A percentile compares a stretch with the other conserved stretches of the same genome.
Conservation (phyloP, 192 early-diverging fungal genomes). For the Coemansia javaensis region DNA sequence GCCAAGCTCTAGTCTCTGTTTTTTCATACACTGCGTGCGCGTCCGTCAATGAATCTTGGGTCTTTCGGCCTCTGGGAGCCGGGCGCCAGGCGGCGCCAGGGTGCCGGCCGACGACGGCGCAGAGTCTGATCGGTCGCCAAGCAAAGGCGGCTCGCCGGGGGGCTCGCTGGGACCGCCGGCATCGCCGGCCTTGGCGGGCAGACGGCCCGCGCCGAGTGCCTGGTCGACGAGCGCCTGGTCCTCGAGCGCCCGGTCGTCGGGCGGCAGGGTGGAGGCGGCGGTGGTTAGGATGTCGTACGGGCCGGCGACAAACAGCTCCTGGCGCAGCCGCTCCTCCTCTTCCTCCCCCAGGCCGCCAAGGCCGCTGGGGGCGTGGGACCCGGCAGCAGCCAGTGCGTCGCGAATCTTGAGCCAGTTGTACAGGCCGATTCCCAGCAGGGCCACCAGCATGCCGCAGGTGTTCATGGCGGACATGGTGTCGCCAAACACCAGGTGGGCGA, state of each 20-base stretch:
- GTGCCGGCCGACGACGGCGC: too few relatives aligned
- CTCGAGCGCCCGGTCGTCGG: too few relatives aligned
- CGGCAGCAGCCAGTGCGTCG: conserved; percentile 11
- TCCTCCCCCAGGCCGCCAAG: neutral
- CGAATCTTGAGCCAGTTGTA: conserved; percentile 69
- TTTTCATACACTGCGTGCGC: neutral
- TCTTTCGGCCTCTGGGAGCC: too few relatives aligned
- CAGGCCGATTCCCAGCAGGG: conserved; percentile 75
- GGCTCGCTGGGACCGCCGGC: too few relatives aligned
- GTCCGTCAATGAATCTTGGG: too few relatives aligned
- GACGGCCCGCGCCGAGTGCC: too few relatives aligned
- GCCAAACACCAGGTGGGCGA: conserved; percentile 72
- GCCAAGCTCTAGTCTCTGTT: conserved; percentile 18
- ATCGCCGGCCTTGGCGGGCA: too few relatives aligned
- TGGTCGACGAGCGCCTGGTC: too few relatives aligned
- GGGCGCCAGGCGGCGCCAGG: too few relatives aligned
- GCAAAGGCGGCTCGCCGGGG: too few relatives aligned
- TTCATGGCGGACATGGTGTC: conserved; percentile 76
- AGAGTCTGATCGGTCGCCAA: too few relatives aligned
- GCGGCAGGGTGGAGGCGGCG: too few relatives aligned
- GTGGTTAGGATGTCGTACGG: conserved; percentile 15
- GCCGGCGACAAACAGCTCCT: conserved; percentile 23
- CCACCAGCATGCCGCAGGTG: conserved; percentile 68
- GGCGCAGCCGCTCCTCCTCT: conserved; percentile 8
- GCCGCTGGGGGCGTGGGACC: neutral